Conservation (phyloP, 495 filamentous ascomycete species). For the Filosporella fistucella region DNA sequence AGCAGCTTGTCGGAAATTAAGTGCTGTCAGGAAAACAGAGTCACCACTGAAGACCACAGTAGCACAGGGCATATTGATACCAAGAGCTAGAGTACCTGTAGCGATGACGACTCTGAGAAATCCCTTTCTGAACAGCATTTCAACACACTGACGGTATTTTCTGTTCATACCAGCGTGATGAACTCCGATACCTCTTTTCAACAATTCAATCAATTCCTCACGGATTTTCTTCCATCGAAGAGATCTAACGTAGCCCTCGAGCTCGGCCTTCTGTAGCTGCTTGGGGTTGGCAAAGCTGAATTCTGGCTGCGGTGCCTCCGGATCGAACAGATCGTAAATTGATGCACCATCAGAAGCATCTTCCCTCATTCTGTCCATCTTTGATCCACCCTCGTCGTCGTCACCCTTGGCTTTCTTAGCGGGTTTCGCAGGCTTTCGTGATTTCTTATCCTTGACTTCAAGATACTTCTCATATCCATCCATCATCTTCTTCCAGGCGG, state of each 20-base stretch:
- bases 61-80: conserved; percentile 84
- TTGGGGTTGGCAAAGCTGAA: conserved; percentile 64
- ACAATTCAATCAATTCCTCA: conserved; percentile 44
- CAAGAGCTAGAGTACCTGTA: conserved; percentile 70
- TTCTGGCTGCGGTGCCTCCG: conserved; percentile 51
- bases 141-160: conserved; percentile 65
- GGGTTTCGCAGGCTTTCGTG: conserved; percentile 30
- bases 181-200: conserved; percentile 64
- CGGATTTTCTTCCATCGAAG: conserved; percentile 40
- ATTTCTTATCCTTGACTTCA: conserved; percentile 30
- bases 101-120: conserved; percentile 70
- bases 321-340: conserved; percentile 58
- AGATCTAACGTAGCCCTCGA: conserved; percentile 40
- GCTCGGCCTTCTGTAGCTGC: conserved; percentile 45
- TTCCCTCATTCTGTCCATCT: conserved; percentile 49
- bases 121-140: conserved; percentile 71
- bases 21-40: conserved; percentile 63
- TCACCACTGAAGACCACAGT: conserved; percentile 76
- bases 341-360: conserved; percentile 46
- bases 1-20: conserved; percentile 72
- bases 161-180: conserved; percentile 79
- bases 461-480: conserved; percentile 52
- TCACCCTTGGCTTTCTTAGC: conserved; percentile 32
- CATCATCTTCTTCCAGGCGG: conserved; percentile 55
- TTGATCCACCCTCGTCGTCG: conserved; percentile 40